Evolutionary conservation across 2,329 filamentous ascomycete species (phyloP), one percentile per base, ranked within the genome.

Genomic region (Aspergillus costaricaensis): DNA sequence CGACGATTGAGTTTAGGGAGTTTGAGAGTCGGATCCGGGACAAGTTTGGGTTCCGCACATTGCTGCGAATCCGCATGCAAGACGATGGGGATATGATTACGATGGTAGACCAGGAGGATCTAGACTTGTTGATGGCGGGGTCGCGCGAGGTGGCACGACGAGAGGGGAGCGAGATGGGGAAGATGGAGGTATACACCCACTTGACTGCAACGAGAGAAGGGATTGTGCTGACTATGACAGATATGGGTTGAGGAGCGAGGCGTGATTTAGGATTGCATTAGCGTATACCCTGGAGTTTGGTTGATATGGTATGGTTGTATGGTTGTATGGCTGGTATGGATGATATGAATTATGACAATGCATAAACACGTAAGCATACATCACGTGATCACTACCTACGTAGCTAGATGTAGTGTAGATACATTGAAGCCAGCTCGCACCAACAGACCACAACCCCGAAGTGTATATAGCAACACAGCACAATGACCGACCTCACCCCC

Each of bases 81-180:
- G 95, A 98, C 68, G 83, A 89, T 58, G 90, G 90, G 3, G 94
- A 98, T 72, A 94, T 97, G 90, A 96, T 99, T 72, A 97, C 94
- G 32, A 89, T 99, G 86, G 92, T 90, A 30, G 95, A 99, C 75
- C 91, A 97, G 76, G 95, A 99, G 71, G 95, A 99, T 79, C 79
- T 97, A 64, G 93, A 98, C 54, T 91, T 97, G 87, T 88, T 91
- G 27, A 83, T 98, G 57, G 84, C 86, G 74, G 85, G 82, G 50
- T 88, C 88, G 6, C 91, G 87, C 75, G 84, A 85, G 53, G 79
- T 81, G 61, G 92, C 90, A 51, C 86, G 83, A 77, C 90, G 86
- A 75, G 89, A 94, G 73, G 86, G 88, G 69, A 83, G 84, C 64
- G 93, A 96, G 64, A 90, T 92, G 81, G 92, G 91, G 55, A 97